Conservation (phyloP, 169 alveolate genomes). For the Plasmodium berghei region DNA sequence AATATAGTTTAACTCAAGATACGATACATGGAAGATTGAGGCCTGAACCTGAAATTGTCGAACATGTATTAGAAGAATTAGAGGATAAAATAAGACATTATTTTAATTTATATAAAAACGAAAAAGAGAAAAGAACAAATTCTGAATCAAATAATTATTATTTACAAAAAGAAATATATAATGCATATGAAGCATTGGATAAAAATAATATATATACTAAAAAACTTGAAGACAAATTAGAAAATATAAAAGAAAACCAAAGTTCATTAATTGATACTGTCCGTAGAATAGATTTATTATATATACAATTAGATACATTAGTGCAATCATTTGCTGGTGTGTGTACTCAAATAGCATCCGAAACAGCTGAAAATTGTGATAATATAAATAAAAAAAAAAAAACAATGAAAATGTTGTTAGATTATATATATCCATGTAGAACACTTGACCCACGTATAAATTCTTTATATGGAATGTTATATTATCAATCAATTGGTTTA, state of each 20-base stretch:
- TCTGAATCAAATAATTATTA: slow-evolving; percentile 85
- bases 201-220: slow-evolving; percentile 75
- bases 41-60: slow-evolving; percentile 88
- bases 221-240: slow-evolving; percentile 81
- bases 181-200: slow-evolving; percentile 80
- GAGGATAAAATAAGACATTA: slow-evolving; percentile 87
- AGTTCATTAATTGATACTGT: slow-evolving; percentile 86
- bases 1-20: slow-evolving; percentile 77
- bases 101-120: slow-evolving; percentile 84
- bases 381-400: slow-evolving; percentile 77
- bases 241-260: slow-evolving; percentile 87
- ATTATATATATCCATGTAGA: slow-evolving; percentile 90
- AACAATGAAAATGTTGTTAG: slow-evolving; percentile 84
- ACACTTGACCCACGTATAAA: slow-evolving; percentile 88
- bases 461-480: slow-evolving; percentile 88
- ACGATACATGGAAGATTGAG: slow-evolving; percentile 78
- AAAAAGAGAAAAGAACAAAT: slow-evolving; percentile 85
- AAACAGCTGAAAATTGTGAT: slow-evolving; percentile 5
- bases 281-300: slow-evolving; percentile 87
- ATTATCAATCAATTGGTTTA: slow-evolving; percentile 75
- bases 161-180: slow-evolving; percentile 84
- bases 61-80: slow-evolving; percentile 87
- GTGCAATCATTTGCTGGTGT: slow-evolving; percentile 91
- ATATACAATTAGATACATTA: slow-evolving; percentile 89
- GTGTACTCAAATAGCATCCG: slow-evolving; percentile 88